Evolutionary conservation across 306 rosid species (phyloP), one percentile per base, ranked within the genome.

Genomic region (Bauhinia variegata): DNA sequence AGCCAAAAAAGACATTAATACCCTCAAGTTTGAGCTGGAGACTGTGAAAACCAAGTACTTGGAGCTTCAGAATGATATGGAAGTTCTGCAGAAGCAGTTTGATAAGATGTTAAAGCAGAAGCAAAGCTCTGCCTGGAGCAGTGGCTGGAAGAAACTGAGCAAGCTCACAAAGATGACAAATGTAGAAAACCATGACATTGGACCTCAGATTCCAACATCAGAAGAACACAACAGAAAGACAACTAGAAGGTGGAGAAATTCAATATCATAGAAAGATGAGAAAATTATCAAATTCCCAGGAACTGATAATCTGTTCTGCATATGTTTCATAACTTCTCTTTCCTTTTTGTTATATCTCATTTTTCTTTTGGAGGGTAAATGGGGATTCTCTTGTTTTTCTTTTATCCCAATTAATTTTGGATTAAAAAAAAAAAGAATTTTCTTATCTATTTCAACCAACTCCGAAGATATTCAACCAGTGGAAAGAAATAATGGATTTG

Each of bases 141-240:
- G 81, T 71, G 96, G 99, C 15, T 95, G 99, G 99, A 95, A 85
- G 85, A 95, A 95, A 69, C 85, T 95, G 28, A 76, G 96, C 84
- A 95, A 86, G 73, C 81, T 95, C 37, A 78, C 99, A 2, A 90
- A 88, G 75, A 86, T 79, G 80, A 66, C 87, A 8, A 58, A 36
- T 60, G 31, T 74, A 1, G 97, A 90, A 42, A 82, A 74, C 61
- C 90, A 85, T n/a, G 86, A 87, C 28, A 48, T 60, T 15, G 87
- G 79, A 55, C 62, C 72, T 7, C 91, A 84, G 61, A 68, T 81
- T 67, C 79, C 87, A 55, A 67, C 65, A 28, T 23, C 73, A 11
- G 82, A 70, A 47, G 89, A 86, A 62, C 87, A 65, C 65, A 80
- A 57, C 72, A 75, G 75, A 59, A 87, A 83, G 79, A 78, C 82